Evolutionary conservation across 2,329 filamentous ascomycete species (phyloP), one percentile per base, ranked within the genome.

Genomic region (Plenodomus biglobosus): DNA sequence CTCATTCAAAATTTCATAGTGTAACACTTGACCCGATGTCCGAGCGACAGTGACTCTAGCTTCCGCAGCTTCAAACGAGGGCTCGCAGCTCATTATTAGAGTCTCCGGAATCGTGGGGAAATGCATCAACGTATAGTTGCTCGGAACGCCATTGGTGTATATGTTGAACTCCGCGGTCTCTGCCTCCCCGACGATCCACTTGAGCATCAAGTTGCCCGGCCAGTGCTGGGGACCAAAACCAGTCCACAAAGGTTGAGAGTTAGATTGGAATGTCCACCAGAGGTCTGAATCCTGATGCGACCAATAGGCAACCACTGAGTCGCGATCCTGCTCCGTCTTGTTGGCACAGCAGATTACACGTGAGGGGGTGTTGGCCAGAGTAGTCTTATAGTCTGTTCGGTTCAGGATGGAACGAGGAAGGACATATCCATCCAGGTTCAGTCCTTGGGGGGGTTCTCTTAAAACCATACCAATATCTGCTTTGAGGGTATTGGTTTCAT

Each of bases 31-130:
- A 4, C 53, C 46, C 6, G 41, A 42, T 8, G 39, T 30, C 8
- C 46, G 40, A 13, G 50, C 43, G 1, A 61, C 42, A 1, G 38
- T 52, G 13, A 62, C 32, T 1, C 45, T 38, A 3, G 57, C 55
- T 24, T 42, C 41, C 1, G 46, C 39, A 8, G 24, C 46, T 32
- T 56, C 57, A 27, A 54, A 53, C 32, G 54, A 32, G 3, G 57
- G 57, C 39, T 43, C 44, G 22, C 57, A 61, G 39, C 48, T 50
- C 10, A 56, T 17, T 6, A 47, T 35, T 22, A 50, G 42, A 15
- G 56, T 44, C 2, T 34, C 38, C 18, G 58, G 58, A 1, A 46
- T 40, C 11, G 40, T 50, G 16, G 20, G 39, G 15, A 42, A 56
- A 35, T 38, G 40, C 46, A 36, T 47, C 2, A 44, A 8, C 13